Conservation (phyloP, 306 rosid species). For the Biancaea sappan region DNA sequence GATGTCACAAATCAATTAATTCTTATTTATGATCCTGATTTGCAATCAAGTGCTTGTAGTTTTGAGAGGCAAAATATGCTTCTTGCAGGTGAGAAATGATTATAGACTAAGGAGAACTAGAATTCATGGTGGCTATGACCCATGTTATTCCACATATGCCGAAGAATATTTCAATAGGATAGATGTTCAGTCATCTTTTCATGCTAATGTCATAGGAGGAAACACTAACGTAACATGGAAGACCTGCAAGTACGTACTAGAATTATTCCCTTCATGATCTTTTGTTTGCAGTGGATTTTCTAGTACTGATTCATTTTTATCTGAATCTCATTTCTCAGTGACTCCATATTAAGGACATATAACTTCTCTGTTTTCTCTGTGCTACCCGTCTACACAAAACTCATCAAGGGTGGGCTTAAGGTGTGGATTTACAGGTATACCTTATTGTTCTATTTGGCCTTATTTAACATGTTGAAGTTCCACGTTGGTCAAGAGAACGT, state of each 20-base stretch:
- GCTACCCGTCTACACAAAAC: slow-evolving; percentile 61
- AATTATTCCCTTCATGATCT: neutral
- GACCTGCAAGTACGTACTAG: slow-evolving; percentile 50
- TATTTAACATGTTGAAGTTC: too few relatives aligned
- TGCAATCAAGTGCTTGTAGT: neutral
- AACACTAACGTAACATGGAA: slow-evolving; percentile 40
- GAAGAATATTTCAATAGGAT: slow-evolving; percentile 52
- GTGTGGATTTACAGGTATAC: slow-evolving; percentile 62
- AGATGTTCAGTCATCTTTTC: slow-evolving; percentile 54
- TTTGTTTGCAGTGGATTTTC: neutral
- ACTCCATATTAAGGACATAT: slow-evolving; percentile 43
- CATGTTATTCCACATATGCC: slow-evolving; percentile 54
- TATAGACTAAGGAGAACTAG: slow-evolving; percentile 40
- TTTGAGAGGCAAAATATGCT: neutral
- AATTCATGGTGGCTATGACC: slow-evolving; percentile 60
- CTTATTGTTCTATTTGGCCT: neutral
- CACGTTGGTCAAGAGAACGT: too few relatives aligned
- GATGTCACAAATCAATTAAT: slow-evolving; percentile 5
- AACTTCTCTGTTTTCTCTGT: slow-evolving; percentile 51
- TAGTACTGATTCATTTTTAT: neutral
- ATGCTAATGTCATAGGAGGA: slow-evolving; percentile 34
- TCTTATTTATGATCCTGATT: slow-evolving; percentile 9
- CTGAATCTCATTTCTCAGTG: slow-evolving; percentile 28
- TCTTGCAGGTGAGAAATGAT: slow-evolving; percentile 41
- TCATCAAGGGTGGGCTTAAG: slow-evolving; percentile 56